phyloP scores from a whole-genome alignment of 176 grass and related monocot genomes.

The Neostapfia colusana region DNA sequence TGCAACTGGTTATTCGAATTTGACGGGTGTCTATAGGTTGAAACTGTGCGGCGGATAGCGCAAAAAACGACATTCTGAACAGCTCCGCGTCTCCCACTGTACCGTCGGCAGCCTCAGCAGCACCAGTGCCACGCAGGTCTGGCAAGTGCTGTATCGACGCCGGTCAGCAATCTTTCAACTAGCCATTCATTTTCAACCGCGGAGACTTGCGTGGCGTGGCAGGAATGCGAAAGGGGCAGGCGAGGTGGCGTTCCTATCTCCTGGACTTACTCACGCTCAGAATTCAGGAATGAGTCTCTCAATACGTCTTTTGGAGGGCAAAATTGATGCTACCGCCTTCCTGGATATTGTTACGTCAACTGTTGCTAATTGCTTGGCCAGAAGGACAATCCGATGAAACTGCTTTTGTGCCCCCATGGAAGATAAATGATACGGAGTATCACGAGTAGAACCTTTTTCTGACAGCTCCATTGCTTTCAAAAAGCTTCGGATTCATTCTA shows the following conservation, averaged over 20 bases:
- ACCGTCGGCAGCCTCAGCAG: neutral
- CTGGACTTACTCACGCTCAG: too few relatives aligned
- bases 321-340: neutral
- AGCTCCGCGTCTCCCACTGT: neutral
- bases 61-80: neutral
- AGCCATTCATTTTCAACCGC: slow-evolving; percentile 33
- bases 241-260: too few relatives aligned
- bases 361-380: neutral
- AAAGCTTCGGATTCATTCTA: neutral
- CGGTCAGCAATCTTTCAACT: neutral
- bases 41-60: neutral
- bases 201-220: neutral
- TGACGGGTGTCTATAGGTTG: neutral
- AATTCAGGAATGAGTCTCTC: too few relatives aligned
- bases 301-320: neutral
- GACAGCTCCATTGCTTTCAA: neutral
- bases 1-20: neutral
- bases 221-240: neutral
- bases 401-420: neutral
- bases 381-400: neutral
- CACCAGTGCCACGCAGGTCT: neutral
- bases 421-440: neutral
- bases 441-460: neutral
- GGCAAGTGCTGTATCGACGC: too few relatives aligned
- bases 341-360: neutral